Evolutionary conservation across 73 alveolate genomes (phyloP).

Genomic region (Breviolum minutum): DNA sequence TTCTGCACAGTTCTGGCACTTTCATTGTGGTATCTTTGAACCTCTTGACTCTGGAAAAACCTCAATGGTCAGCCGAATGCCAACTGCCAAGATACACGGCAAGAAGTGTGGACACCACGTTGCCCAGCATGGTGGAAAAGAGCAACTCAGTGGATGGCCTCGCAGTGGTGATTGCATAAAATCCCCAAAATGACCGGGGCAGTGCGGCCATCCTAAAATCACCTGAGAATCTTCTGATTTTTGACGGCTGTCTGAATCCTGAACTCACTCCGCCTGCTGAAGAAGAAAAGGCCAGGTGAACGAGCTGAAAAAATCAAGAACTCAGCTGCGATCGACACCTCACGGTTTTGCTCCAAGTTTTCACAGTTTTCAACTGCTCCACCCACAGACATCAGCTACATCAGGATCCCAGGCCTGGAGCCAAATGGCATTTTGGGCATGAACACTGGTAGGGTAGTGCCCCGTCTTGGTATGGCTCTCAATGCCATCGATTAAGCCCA

Average conservation of each 20-base stretch:
- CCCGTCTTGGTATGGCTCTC: constrained; percentile 54
- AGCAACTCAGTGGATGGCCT: constrained; percentile 69
- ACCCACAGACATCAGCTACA: too few species aligned
- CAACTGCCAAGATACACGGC: background rate
- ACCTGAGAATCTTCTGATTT: background rate
- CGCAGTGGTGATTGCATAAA: background rate
- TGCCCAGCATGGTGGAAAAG: constrained; percentile 80
- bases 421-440: constrained; percentile 94
- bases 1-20: too few species aligned
- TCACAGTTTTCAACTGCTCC: background rate
- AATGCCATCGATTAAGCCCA: constrained; percentile 74
- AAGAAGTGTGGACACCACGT: constrained; percentile 37
- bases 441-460: constrained; percentile 87
- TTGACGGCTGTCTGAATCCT: background rate
- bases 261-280: constrained; percentile 24
- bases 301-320: constrained; percentile 89
- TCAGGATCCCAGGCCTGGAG: constrained; percentile 58
- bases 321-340: constrained; percentile 88
- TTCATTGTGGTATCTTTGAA: too few species aligned
- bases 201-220: background rate
- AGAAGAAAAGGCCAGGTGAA: constrained; percentile 86
- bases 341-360: background rate
- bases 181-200: background rate
- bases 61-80: background rate
- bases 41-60: background rate